phyloP scores from a whole-genome alignment of 371 early-diverging fungal species.

The Mortierella sp. region DNA sequence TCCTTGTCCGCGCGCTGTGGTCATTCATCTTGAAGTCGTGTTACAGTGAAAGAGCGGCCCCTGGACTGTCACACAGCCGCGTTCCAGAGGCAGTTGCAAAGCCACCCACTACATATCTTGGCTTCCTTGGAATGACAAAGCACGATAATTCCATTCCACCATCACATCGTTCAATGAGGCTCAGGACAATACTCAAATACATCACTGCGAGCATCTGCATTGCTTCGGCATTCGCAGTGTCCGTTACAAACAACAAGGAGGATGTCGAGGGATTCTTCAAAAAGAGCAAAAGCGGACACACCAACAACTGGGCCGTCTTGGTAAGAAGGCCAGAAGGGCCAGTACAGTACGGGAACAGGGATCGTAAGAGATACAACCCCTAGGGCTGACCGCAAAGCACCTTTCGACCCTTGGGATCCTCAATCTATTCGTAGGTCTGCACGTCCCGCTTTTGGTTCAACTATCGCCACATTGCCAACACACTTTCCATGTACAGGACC shows the following conservation, averaged over 20 bases:
- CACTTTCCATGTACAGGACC: conserved; percentile 94
- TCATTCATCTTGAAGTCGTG: too few species aligned
- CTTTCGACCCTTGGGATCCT: neutral
- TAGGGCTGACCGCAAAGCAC: too few species aligned
- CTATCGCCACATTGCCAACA: conserved; percentile 95
- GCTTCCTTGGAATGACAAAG: too few species aligned
- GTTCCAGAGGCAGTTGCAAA: too few species aligned
- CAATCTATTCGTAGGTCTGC: conserved; percentile 72
- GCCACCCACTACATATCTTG: too few species aligned
- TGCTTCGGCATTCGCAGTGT: conserved; percentile 33
- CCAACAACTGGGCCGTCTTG: conserved; percentile 98
- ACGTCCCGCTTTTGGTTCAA: conserved; percentile 98
- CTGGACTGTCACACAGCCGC: too few species aligned
- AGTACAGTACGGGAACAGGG: too few species aligned
- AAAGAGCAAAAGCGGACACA: conserved; percentile 67
- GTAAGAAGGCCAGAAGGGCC: conserved; percentile 53
- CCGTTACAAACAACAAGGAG: conserved; percentile 33
- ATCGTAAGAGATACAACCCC: too few species aligned
- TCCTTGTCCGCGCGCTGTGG: too few species aligned
- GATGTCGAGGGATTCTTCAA: conserved; percentile 48
- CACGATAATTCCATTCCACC: conserved; percentile 2
- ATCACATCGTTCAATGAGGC: conserved; percentile 21
- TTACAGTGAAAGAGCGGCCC: too few species aligned
- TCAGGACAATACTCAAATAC: conserved; percentile 18
- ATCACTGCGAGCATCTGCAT: conserved; percentile 22